A percentile compares a stretch with the other conserved stretches of the same genome.
Conservation (phyloP, 768 basidiomycete genomes). For the Xerocomellus dryophilus region DNA sequence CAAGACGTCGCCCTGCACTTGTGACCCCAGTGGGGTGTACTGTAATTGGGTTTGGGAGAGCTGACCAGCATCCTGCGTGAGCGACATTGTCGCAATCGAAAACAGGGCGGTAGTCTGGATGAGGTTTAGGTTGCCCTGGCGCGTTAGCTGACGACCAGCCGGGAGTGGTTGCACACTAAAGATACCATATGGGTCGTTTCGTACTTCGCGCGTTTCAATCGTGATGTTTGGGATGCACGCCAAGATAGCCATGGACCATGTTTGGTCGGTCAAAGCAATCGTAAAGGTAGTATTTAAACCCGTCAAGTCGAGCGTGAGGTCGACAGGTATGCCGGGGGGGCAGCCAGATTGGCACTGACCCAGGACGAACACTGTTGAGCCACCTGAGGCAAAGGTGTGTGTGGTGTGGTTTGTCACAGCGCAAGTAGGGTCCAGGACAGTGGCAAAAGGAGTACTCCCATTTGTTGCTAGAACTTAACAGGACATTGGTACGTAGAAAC, state of each 20-base stretch:
- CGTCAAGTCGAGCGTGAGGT: slow-evolving; percentile 14
- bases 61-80: slow-evolving; percentile 4
- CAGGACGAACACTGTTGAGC: slow-evolving; percentile 23
- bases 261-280: slow-evolving; percentile 11
- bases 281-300: slow-evolving; percentile 10
- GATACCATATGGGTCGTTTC: slow-evolving; percentile 17
- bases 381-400: slow-evolving; percentile 12
- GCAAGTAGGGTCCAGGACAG: slow-evolving; percentile 5
- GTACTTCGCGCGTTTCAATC: slow-evolving; percentile 29
- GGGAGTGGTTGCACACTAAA: slow-evolving; percentile 20
- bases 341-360: slow-evolving; percentile 25
- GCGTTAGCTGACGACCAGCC: slow-evolving; percentile 4
- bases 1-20: slow-evolving; percentile 18
- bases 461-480: not conserved
- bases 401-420: slow-evolving; percentile 24
- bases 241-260: slow-evolving; percentile 24
- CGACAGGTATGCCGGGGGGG: rapidly evolving
- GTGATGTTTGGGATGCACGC: slow-evolving; percentile 20
- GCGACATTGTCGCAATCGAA: slow-evolving; percentile 15
- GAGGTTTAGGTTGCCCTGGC: slow-evolving; percentile 24
- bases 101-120: slow-evolving; percentile 26
- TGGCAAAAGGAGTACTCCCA: not conserved
- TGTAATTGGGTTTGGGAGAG: not conserved
- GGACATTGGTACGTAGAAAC: not conserved
- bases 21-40: slow-evolving; percentile 10